These are phyloP conservation scores for Trametes coccinea DNA, from an alignment of 768 basidiomycete species.

Conservation along the genomic window DNA sequence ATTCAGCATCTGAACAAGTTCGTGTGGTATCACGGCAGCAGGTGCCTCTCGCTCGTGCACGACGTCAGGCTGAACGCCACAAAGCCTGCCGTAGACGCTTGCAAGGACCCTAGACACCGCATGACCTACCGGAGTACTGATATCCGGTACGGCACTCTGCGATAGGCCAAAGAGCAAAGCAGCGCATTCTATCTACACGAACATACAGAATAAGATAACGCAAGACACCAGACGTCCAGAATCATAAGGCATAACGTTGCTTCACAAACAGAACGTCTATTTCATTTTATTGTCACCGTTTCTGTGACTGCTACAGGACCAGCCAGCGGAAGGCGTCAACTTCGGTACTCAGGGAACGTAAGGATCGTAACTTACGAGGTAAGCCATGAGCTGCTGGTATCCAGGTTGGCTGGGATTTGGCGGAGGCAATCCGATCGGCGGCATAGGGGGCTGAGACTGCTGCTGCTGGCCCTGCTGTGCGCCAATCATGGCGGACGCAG, in stretches of 20 bases:
- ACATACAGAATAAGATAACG: constrained; percentile 19
- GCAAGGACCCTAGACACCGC: constrained; percentile 5
- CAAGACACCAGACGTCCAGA: neutral
- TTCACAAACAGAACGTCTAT: too few species aligned
- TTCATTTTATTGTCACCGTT: constrained; percentile 1
- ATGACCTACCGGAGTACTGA: too few species aligned
- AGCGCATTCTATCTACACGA: constrained; percentile 5
- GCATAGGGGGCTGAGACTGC: constrained; percentile 40
- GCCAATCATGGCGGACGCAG: constrained; percentile 23
- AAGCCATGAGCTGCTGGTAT: constrained; percentile 71
- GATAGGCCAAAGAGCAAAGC: neutral
- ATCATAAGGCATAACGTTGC: too few species aligned
- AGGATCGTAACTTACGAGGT: constrained; percentile 47
- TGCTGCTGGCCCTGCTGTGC: constrained; percentile 32
- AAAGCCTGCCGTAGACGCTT: neutral
- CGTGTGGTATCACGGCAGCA: neutral
- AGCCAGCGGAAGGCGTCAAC: neutral
- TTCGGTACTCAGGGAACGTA: neutral
- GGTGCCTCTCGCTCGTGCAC: neutral
- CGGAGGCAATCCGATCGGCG: constrained; percentile 30
- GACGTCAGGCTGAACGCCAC: neutral
- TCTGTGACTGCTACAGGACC: constrained; percentile 4
- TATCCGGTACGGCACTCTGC: too few species aligned
- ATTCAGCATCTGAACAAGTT: constrained; percentile 55
- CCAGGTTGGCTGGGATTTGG: constrained; percentile 41